A percentile compares a stretch with the other conserved stretches of the same genome.
These are phyloP conservation scores for Komagataea norvegica DNA, from an alignment of 1,139 yeast species.

Conservation along the genomic window DNA sequence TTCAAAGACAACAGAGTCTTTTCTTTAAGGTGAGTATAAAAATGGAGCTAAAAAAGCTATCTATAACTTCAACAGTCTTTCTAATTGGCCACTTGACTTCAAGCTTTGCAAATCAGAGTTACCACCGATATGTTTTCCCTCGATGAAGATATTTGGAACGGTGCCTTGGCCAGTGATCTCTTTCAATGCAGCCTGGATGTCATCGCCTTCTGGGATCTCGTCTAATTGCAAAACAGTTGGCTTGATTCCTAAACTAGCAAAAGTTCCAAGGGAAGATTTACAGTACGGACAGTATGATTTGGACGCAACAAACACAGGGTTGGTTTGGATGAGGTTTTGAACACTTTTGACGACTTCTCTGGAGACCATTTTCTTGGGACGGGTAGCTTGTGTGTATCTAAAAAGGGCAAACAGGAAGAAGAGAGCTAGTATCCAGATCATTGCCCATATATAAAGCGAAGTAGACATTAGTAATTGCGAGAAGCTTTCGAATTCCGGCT, in stretches of 20 bases:
- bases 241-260: slow-evolving; percentile 41
- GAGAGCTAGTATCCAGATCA: neutral
- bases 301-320: slow-evolving; percentile 80
- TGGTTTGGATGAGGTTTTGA: slow-evolving; percentile 56
- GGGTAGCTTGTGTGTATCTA: slow-evolving; percentile 2
- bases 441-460: too few relatives aligned
- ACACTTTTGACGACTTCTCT: slow-evolving; percentile 53
- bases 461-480: too few relatives aligned
- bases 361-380: slow-evolving; percentile 34
- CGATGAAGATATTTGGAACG: slow-evolving; percentile 88
- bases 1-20: too few relatives aligned
- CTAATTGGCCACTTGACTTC: slow-evolving; percentile 38
- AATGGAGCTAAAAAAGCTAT: neutral
- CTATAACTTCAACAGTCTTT: slow-evolving; percentile 30
- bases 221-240: slow-evolving; percentile 68
- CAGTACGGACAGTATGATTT: slow-evolving; percentile 78
- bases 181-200: slow-evolving; percentile 73
- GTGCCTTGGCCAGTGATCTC: slow-evolving; percentile 86
- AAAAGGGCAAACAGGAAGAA: slow-evolving; percentile 3
- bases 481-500: too few relatives aligned
- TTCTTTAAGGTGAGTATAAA: too few relatives aligned
- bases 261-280: slow-evolving; percentile 54
- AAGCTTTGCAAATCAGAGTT: slow-evolving; percentile 77
- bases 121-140: slow-evolving; percentile 92
- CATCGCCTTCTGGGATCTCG: slow-evolving; percentile 49